These are phyloP conservation scores for Botrytis fragariae DNA, from an alignment of 2,329 filamentous ascomycete species.

Conservation along the genomic window DNA sequence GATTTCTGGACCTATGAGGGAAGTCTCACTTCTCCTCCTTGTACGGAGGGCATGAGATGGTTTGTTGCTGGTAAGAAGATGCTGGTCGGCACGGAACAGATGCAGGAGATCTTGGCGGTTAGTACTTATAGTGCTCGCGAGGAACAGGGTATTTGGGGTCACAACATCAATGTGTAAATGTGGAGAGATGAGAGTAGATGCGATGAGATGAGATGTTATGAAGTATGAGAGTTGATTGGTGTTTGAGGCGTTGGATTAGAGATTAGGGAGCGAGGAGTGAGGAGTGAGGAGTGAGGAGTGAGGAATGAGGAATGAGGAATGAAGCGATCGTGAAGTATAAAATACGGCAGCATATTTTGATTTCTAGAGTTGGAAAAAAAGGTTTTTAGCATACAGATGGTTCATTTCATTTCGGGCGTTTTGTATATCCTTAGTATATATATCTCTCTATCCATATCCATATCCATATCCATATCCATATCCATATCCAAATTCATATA, in stretches of 20 bases:
- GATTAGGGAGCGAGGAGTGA: neutral
- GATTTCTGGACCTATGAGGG: slow-evolving; percentile 51
- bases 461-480: no score
- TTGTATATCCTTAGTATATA: neutral
- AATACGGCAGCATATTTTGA: neutral
- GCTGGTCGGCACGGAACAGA: slow-evolving; percentile 45
- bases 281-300: no score
- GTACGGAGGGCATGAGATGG: slow-evolving; percentile 47
- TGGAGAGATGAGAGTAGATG: no score
- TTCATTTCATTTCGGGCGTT: neutral
- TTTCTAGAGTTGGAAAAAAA: neutral
- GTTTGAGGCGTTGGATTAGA: neutral
- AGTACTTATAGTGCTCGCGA: neutral
- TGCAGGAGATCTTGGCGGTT: neutral
- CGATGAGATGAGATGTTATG: neutral
- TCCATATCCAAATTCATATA: no score
- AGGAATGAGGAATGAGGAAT: no score
- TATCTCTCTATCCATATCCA: no score
- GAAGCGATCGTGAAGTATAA: neutral
- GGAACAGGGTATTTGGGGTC: slow-evolving; percentile 11
- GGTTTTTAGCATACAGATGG: neutral
- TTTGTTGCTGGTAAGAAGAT: slow-evolving; percentile 45
- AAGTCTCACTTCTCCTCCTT: slow-evolving; percentile 48
- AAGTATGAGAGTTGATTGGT: neutral
- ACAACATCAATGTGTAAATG: slow-evolving; percentile 1